These are phyloP conservation scores for Leptomonas pyrrhocoris DNA, from an alignment of 208 protist genomes.

Conservation along the genomic window DNA sequence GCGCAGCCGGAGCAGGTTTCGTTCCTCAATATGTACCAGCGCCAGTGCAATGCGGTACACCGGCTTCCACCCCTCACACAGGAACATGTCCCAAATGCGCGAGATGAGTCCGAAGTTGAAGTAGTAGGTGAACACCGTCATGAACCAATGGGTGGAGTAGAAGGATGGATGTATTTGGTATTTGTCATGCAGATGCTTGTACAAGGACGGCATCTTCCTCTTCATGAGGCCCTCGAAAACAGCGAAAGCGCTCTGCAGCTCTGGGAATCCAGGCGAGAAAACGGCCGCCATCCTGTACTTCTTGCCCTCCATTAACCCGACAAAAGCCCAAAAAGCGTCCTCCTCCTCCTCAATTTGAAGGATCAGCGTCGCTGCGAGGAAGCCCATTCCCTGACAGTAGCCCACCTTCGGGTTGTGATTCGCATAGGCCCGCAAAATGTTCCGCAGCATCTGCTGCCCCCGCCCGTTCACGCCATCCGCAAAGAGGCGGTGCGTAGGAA, in stretches of 20 bases:
- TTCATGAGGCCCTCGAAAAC: constrained; percentile 72
- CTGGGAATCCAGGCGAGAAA: constrained; percentile 78
- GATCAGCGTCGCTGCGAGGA: constrained; percentile 84
- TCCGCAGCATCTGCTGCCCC: constrained; percentile 69
- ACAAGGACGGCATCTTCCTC: constrained; percentile 43
- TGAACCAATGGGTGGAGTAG: constrained; percentile 87
- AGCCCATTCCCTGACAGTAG: constrained; percentile 94
- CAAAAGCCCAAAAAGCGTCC: constrained; percentile 85
- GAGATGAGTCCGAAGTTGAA: constrained; percentile 80
- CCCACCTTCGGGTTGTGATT: constrained; percentile 71
- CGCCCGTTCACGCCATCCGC: constrained; percentile 17
- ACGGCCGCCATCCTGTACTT: constrained; percentile 65
- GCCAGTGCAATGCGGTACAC: constrained; percentile 85
- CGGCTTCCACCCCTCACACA: constrained; percentile 93
- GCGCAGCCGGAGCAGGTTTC: constrained; percentile 37
- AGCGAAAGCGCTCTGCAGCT: constrained; percentile 68
- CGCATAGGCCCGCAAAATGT: constrained; percentile 83
- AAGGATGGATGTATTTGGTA: constrained; percentile 51
- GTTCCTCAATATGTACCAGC: constrained; percentile 70
- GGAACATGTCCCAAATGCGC: constrained; percentile 92
- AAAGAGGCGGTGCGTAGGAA: constrained; percentile 85
- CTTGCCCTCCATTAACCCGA: constrained; percentile 77
- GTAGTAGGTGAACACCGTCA: constrained; percentile 88
- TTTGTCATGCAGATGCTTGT: constrained; percentile 35
- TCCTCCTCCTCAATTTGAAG: constrained; percentile 85